A percentile compares a stretch with the other conserved stretches of the same genome.
phyloP scores from a whole-genome alignment of 345 rosid species.

The Zanthoxylum bungeanum region DNA sequence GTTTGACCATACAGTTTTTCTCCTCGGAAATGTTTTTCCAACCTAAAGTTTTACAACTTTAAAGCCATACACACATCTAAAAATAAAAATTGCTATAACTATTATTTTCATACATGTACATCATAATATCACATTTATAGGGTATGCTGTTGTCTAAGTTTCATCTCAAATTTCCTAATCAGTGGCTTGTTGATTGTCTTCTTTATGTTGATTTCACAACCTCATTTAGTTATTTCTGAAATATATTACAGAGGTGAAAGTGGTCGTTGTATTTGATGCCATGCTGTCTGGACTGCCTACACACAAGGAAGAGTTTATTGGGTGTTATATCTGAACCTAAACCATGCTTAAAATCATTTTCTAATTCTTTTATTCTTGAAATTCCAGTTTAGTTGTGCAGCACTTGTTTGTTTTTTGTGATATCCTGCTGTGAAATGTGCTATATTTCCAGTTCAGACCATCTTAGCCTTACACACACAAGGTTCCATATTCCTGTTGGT shows the following conservation, averaged over 20 bases:
- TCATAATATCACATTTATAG: background rate
- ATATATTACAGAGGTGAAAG: constrained; percentile 76
- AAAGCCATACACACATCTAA: background rate
- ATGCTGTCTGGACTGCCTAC: constrained; percentile 90
- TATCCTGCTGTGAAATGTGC: background rate
- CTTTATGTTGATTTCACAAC: background rate
- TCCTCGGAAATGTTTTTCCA: background rate
- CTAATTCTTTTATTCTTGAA: background rate
- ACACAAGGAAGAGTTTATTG: constrained; percentile 71
- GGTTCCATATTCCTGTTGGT: background rate
- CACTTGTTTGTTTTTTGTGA: background rate
- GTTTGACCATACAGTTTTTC: too few species aligned
- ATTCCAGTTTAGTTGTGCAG: background rate
- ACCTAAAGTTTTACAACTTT: background rate
- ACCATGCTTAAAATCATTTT: background rate
- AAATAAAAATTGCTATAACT: background rate
- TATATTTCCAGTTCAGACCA: background rate
- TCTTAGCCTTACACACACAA: background rate
- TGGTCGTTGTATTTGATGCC: constrained; percentile 95
- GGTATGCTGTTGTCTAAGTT: constrained; percentile 1
- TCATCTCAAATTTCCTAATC: background rate
- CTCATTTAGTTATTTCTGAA: constrained; percentile 17
- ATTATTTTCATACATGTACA: background rate
- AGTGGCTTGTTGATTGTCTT: background rate
- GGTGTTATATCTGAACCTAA: constrained; percentile 39